Conservation (phyloP, 768 basidiomycete species). For the Sarcodon aspratus region DNA sequence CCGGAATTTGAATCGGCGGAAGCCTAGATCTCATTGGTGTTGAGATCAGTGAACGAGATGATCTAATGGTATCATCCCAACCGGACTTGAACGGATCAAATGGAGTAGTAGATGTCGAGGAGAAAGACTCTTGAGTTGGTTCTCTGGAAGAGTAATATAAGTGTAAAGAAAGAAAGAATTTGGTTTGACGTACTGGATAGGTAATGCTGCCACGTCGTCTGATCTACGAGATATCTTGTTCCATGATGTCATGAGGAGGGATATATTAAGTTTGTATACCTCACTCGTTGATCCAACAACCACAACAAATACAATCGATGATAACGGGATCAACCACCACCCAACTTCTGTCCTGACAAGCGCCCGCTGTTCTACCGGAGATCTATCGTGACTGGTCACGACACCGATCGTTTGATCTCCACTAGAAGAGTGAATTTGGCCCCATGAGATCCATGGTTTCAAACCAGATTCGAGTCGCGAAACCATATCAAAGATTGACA, state of each 20-base stretch:
- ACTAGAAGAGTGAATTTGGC: not conserved
- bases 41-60: not conserved
- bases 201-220: not conserved
- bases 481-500: constrained; percentile 9
- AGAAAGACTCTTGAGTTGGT: not conserved
- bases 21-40: not conserved
- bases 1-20: no score
- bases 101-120: constrained; percentile 7
- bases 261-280: no score
- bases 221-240: no score
- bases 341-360: constrained; percentile 4
- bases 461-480: constrained; percentile 9
- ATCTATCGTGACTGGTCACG: not conserved
- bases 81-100: constrained; percentile 8
- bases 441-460: constrained; percentile 11
- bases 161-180: not conserved
- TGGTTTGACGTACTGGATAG: not conserved
- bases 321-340: constrained; percentile 9
- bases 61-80: constrained; percentile 9
- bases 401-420: not conserved
- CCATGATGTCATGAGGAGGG: no score
- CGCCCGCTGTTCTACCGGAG: not conserved
- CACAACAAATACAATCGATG: constrained; percentile 4
- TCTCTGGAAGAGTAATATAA: not conserved
- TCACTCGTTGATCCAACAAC: not conserved